These are phyloP conservation scores for Lathyrus oleraceus DNA, from an alignment of 306 rosid species.

Conservation along the genomic window DNA sequence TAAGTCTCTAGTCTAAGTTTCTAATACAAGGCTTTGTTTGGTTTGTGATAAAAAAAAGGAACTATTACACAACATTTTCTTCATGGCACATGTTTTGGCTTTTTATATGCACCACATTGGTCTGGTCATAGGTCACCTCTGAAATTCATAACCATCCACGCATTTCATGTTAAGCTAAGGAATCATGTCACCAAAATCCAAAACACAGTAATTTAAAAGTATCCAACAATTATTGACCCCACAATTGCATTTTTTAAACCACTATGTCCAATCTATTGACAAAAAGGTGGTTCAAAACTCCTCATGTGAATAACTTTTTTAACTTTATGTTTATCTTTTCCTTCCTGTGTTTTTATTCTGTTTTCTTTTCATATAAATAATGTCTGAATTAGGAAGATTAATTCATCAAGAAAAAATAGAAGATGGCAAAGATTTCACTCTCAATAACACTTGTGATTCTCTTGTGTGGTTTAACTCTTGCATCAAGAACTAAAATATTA, in stretches of 20 bases:
- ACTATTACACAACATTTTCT: slow-evolving; percentile 27
- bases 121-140: slow-evolving; percentile 22
- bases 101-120: slow-evolving; percentile 30
- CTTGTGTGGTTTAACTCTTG: too few species aligned
- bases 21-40: neutral
- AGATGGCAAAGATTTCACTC: too few species aligned
- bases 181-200: slow-evolving; percentile 36
- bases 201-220: slow-evolving; percentile 22
- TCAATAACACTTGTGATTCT: too few species aligned
- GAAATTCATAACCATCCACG: slow-evolving; percentile 31
- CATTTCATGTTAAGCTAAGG: slow-evolving; percentile 28
- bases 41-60: slow-evolving; percentile 2
- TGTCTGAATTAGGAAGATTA: too few species aligned
- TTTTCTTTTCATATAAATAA: too few species aligned
- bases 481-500: too few species aligned
- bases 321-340: too few species aligned
- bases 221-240: slow-evolving; percentile 35
- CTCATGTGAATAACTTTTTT: too few species aligned
- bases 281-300: slow-evolving; percentile 42
- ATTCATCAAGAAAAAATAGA: too few species aligned
- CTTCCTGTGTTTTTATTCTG: too few species aligned
- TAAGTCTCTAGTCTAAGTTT: neutral
- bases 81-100: slow-evolving; percentile 36
- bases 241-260: slow-evolving; percentile 30
- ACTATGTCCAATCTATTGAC: slow-evolving; percentile 40